These are phyloP conservation scores for Paraphaeosphaeria minitans DNA, from an alignment of 2,329 filamentous ascomycete genomes.

Conservation along the genomic window DNA sequence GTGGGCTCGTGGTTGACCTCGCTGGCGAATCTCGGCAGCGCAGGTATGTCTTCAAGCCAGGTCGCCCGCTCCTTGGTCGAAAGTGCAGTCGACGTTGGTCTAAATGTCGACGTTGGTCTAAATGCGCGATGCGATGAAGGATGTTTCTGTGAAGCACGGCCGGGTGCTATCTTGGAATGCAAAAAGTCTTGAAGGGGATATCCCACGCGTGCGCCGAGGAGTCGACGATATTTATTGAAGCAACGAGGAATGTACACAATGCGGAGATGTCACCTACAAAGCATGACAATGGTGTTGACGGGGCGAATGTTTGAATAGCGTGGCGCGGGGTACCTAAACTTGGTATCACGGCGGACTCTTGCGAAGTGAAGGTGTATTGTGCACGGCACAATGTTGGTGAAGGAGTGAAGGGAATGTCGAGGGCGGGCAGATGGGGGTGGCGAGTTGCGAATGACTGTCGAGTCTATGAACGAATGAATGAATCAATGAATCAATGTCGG, in stretches of 20 bases:
- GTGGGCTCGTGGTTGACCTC: not conserved
- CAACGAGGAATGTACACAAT: constrained; percentile 22
- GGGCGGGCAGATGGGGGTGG: constrained; percentile 1
- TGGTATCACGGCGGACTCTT: not conserved
- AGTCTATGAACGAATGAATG: constrained; percentile 8
- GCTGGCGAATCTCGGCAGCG: not conserved
- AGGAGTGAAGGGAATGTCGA: not conserved
- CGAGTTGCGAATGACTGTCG: not conserved
- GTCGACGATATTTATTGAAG: constrained; percentile 22
- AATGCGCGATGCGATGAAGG: not conserved
- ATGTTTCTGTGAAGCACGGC: constrained; percentile 12
- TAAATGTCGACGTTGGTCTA: not conserved
- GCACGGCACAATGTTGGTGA: constrained; percentile 9
- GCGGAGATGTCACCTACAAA: constrained; percentile 36
- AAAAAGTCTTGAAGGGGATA: constrained; percentile 6
- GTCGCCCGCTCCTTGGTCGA: not conserved
- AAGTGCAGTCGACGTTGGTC: not conserved
- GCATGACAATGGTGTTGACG: constrained; percentile 33
- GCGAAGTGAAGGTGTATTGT: constrained; percentile 9
- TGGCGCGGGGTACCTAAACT: not conserved
- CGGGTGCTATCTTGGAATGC: constrained; percentile 13
- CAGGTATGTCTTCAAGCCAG: not conserved
- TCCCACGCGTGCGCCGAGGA: not conserved
- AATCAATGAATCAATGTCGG: constrained; percentile 5
- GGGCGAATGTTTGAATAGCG: not conserved